Evolutionary conservation across 2,329 filamentous ascomycete genomes (phyloP).

Genomic region (Ophiostoma novo-ulmi): DNA sequence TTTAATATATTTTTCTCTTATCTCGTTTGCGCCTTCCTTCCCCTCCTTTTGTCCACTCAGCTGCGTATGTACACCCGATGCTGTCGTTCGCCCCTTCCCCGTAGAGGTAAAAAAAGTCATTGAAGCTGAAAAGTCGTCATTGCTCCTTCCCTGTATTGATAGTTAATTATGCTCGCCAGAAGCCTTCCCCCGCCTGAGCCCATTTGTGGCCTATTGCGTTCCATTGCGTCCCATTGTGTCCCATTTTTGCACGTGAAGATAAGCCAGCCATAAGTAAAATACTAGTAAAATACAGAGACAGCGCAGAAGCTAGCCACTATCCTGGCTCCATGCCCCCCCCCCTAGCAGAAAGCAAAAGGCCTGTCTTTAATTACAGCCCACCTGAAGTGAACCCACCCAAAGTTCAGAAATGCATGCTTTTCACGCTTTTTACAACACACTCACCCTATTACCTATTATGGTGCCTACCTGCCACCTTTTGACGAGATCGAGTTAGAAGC

Average conservation of each 20-base stretch:
- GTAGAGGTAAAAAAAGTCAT: neutral
- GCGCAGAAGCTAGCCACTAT: neutral
- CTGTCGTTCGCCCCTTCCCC: neutral
- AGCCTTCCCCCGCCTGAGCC: neutral
- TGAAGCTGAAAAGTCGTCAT: neutral
- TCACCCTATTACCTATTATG: slow-evolving; percentile 5
- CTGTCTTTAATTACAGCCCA: neutral
- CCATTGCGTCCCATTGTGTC: neutral
- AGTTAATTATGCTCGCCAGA: neutral
- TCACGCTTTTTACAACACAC: neutral
- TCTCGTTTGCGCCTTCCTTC: neutral
- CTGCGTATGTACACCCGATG: neutral
- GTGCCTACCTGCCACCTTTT: slow-evolving; percentile 20
- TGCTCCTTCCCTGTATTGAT: neutral
- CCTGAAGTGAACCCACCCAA: slow-evolving; percentile 10
- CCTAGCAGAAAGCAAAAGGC: neutral
- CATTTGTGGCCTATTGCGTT: neutral
- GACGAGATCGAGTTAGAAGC: slow-evolving; percentile 18
- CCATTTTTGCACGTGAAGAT: slow-evolving; percentile 15
- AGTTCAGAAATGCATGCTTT: neutral
- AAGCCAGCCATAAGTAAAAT: neutral
- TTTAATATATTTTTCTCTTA: neutral
- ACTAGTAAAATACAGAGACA: neutral
- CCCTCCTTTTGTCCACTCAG: neutral
- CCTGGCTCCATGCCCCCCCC: neutral